phyloP scores from a whole-genome alignment of 805 yeast species.

The Candida alai region DNA sequence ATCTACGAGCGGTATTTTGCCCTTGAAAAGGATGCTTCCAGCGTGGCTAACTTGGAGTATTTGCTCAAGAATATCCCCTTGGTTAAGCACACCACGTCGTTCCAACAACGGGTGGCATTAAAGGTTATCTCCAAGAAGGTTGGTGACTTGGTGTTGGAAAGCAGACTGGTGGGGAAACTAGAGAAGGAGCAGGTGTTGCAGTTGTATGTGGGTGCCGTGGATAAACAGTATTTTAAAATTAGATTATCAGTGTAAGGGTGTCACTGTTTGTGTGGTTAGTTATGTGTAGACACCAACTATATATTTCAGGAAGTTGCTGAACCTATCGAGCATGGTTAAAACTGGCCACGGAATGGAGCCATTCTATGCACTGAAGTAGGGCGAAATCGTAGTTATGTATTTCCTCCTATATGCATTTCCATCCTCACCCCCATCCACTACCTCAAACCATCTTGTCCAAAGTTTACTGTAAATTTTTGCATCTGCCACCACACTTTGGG shows the following conservation, averaged over 20 bases:
- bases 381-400: too few relatives aligned
- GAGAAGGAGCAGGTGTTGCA: conserved; percentile 2
- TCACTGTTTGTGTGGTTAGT: too few relatives aligned
- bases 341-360: too few relatives aligned
- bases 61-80: conserved; percentile 46
- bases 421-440: too few relatives aligned
- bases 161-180: conserved; percentile 8
- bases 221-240: conserved; percentile 29
- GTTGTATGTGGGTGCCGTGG: conserved; percentile 19
- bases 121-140: conserved; percentile 50
- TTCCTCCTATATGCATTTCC: too few relatives aligned
- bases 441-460: too few relatives aligned
- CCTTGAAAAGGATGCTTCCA: conserved; percentile 15
- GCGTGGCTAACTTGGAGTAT: conserved; percentile 32
- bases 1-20: conserved; percentile 51
- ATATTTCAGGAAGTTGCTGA: too few relatives aligned
- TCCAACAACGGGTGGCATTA: conserved; percentile 44
- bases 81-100: conserved; percentile 23
- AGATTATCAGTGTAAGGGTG: conserved; percentile 7
- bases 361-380: too few relatives aligned
- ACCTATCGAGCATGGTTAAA: too few relatives aligned
- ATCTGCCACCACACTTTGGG: too few relatives aligned
- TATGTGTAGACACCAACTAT: too few relatives aligned
- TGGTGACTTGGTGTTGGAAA: conserved; percentile 37
- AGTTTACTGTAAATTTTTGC: too few relatives aligned